A percentile compares a stretch with the other conserved stretches of the same genome.
phyloP scores from a whole-genome alignment of 1,139 yeast species.

The Suhomyces yuchorum region DNA sequence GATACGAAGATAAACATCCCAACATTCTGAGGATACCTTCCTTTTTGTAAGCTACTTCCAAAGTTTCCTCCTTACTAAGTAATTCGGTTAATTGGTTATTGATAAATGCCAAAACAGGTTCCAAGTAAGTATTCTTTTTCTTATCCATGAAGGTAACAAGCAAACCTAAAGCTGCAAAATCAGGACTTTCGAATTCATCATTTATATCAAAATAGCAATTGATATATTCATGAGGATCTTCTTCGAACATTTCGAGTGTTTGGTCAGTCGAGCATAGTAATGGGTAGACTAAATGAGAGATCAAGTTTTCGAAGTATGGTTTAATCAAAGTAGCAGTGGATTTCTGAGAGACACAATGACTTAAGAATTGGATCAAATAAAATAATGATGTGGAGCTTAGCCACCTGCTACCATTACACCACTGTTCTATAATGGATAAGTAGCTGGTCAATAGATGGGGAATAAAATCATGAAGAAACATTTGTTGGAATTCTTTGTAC shows the following conservation, averaged over 20 bases:
- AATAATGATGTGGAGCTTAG: conserved; percentile 66
- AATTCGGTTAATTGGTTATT: conserved; percentile 53
- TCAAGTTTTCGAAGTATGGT: conserved; percentile 66
- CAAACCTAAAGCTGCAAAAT: conserved; percentile 64
- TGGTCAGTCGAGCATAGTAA: conserved; percentile 71
- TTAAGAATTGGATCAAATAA: conserved; percentile 68
- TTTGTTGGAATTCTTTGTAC: conserved; percentile 51
- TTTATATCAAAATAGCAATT: conserved; percentile 73
- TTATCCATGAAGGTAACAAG: conserved; percentile 68
- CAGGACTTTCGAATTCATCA: conserved; percentile 63
- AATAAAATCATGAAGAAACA: conserved; percentile 57
- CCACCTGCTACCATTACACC: conserved; percentile 73
- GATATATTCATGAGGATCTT: conserved; percentile 90
- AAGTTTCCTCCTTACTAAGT: conserved; percentile 42
- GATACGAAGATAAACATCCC: conserved; percentile 67
- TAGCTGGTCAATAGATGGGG: conserved; percentile 72
- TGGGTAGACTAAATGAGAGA: conserved; percentile 79
- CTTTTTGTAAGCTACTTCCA: conserved; percentile 66
- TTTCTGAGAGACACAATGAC: conserved; percentile 69
- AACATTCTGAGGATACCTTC: conserved; percentile 83
- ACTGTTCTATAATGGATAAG: conserved; percentile 66
- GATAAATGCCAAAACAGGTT: conserved; percentile 66
- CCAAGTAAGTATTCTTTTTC: conserved; percentile 61
- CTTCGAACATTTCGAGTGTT: conserved; percentile 74
- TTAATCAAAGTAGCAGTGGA: conserved; percentile 69